phyloP scores from a whole-genome alignment of 2,329 filamentous ascomycete species.

The Fusarium sp. region DNA sequence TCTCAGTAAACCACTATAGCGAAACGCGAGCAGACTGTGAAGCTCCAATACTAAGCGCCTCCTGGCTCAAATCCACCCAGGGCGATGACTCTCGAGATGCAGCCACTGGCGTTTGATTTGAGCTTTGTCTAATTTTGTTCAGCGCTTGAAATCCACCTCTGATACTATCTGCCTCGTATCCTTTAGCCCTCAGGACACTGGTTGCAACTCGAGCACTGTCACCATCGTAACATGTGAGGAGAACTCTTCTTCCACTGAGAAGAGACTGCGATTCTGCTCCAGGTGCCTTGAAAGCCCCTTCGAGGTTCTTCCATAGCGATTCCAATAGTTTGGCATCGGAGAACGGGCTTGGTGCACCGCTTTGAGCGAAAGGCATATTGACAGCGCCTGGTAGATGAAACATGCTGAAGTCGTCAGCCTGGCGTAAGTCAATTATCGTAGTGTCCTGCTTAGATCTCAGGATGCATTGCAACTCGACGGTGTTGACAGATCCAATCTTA shows the following conservation, averaged over 20 bases:
- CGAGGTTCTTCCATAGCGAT: slow-evolving; percentile 58
- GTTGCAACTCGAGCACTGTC: slow-evolving; percentile 63
- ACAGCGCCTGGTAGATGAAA: slow-evolving; percentile 56
- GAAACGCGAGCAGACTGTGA: slow-evolving; percentile 13
- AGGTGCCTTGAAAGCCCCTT: slow-evolving; percentile 51
- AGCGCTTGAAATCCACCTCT: slow-evolving; percentile 59
- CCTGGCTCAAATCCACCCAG: slow-evolving; percentile 11
- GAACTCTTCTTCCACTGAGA: slow-evolving; percentile 47
- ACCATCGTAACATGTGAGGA: slow-evolving; percentile 64
- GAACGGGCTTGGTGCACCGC: slow-evolving; percentile 55
- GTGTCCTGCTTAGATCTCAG: slow-evolving; percentile 39
- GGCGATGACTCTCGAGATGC: not conserved
- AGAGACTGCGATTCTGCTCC: slow-evolving; percentile 27
- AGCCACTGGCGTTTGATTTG: not conserved
- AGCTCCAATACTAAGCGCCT: not conserved
- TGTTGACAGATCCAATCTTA: not conserved
- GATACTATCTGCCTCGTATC: slow-evolving; percentile 56
- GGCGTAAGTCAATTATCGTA: slow-evolving; percentile 56
- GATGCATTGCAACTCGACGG: slow-evolving; percentile 1
- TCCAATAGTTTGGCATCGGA: slow-evolving; percentile 53
- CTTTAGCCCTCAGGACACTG: slow-evolving; percentile 62
- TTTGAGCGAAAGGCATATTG: slow-evolving; percentile 55
- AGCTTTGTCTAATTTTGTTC: slow-evolving; percentile 21
- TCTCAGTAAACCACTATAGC: not conserved
- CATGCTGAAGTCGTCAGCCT: slow-evolving; percentile 51